These are phyloP conservation scores for Aspergillus fumigatiaffinis DNA, from an alignment of 2,329 filamentous ascomycete genomes.

Conservation along the genomic window DNA sequence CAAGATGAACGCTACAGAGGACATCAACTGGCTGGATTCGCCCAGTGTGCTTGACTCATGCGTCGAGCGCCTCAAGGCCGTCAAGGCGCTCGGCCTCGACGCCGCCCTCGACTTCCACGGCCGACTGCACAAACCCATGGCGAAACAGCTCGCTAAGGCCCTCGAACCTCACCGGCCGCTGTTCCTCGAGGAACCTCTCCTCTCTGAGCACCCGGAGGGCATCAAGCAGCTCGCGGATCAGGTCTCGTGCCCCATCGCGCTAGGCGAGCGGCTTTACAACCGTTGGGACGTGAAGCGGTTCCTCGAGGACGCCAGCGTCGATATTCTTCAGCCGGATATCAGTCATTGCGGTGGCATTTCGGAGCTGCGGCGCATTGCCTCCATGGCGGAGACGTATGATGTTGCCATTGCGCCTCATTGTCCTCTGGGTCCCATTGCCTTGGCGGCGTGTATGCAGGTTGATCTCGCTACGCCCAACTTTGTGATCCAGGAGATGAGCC, in stretches of 20 bases:
- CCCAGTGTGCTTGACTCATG: conserved; percentile 60
- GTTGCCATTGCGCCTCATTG: conserved; percentile 71
- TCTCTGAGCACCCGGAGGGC: conserved; percentile 65
- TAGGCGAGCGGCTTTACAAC: conserved; percentile 68
- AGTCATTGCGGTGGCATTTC: conserved; percentile 69
- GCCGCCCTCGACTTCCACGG: conserved; percentile 76
- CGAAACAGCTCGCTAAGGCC: conserved; percentile 65
- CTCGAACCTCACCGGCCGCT: conserved; percentile 66
- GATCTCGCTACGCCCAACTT: conserved; percentile 61
- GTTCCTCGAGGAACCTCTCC: conserved; percentile 72
- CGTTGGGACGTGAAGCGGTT: conserved; percentile 73
- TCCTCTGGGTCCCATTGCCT: conserved; percentile 67
- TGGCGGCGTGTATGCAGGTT: conserved; percentile 68
- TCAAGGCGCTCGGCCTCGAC: conserved; percentile 67
- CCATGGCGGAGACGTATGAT: conserved; percentile 70
- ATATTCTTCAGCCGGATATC: conserved; percentile 71
- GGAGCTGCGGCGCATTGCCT: conserved; percentile 64
- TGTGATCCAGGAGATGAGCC: conserved; percentile 71
- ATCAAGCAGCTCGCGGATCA: conserved; percentile 58
- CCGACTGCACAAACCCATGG: conserved; percentile 74
- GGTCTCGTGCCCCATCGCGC: conserved; percentile 63
- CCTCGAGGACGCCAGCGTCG: conserved; percentile 63
- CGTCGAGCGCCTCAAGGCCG: conserved; percentile 64
- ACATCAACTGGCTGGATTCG: conserved; percentile 72
- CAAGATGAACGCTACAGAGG: conserved; percentile 78